These are phyloP conservation scores for Peronospora destructor DNA, from an alignment of 352 stramenopile genomes.

Conservation along the genomic window DNA sequence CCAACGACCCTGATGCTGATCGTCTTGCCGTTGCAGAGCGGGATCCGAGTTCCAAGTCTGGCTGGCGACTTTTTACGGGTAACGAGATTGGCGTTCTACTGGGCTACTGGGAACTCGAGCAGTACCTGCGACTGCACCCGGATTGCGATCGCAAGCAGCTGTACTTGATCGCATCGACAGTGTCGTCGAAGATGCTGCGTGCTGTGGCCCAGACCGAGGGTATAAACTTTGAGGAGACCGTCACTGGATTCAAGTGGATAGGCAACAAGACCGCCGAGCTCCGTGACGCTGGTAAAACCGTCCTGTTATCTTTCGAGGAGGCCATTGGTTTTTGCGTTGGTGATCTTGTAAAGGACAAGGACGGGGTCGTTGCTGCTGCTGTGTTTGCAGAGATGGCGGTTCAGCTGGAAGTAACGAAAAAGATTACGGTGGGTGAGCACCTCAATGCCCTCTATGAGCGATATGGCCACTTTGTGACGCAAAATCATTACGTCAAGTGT, in stretches of 20 bases:
- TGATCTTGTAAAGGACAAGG: constrained; percentile 97
- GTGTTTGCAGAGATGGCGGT: constrained; percentile 89
- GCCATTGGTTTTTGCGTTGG: constrained; percentile 97
- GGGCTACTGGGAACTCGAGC: constrained; percentile 87
- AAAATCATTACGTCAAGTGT: constrained; percentile 97
- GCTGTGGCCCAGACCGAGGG: constrained; percentile 89
- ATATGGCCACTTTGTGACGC: constrained; percentile 95
- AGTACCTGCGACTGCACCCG: constrained; percentile 54
- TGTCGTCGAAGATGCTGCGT: constrained; percentile 95
- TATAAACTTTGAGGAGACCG: constrained; percentile 94
- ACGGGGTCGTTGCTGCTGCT: constrained; percentile 90
- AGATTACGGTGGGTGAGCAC: constrained; percentile 61
- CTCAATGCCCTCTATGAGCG: constrained; percentile 87
- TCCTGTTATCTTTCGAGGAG: constrained; percentile 97
- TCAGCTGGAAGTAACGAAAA: constrained; percentile 41
- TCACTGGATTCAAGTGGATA: constrained; percentile 99
- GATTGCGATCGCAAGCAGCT: constrained; percentile 52
- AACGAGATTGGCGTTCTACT: constrained; percentile 97
- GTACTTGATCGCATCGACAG: constrained; percentile 92
- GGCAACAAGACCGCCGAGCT: constrained; percentile 85
- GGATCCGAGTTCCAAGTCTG: constrained; percentile 41
- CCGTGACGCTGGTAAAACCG: constrained; percentile 80
- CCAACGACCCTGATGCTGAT: constrained; percentile 98
- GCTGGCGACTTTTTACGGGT: constrained; percentile 95
- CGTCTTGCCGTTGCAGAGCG: constrained; percentile 93